These are phyloP conservation scores for Forsythia viridissima DNA, from an alignment of 257 asterid species.

Conservation along the genomic window DNA sequence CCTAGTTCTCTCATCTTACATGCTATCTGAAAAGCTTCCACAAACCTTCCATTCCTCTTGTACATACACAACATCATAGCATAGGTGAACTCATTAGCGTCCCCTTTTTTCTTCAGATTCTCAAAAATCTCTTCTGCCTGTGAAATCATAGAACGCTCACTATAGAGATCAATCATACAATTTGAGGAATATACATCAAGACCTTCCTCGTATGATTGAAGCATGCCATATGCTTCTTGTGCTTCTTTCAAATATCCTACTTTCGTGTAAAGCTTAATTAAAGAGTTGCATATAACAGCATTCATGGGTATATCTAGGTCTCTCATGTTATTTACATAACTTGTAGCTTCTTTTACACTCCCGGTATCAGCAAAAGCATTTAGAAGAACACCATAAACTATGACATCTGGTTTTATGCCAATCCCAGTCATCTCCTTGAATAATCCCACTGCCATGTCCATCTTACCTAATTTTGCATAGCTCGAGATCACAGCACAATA, in stretches of 20 bases:
- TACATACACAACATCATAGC: constrained; percentile 98
- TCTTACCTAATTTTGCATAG: constrained; percentile 58
- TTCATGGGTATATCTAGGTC: constrained; percentile 55
- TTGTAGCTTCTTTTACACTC: constrained; percentile 53
- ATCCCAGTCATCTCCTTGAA: constrained; percentile 61
- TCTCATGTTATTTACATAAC: constrained; percentile 49
- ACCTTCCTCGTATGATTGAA: constrained; percentile 45
- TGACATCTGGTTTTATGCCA: constrained; percentile 65
- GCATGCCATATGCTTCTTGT: constrained; percentile 50
- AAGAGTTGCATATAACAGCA: constrained; percentile 59
- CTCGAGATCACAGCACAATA: constrained; percentile 83
- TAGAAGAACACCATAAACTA: constrained; percentile 77
- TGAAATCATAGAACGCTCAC: constrained; percentile 69
- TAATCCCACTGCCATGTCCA: constrained; percentile 57
- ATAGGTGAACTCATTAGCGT: constrained; percentile 83
- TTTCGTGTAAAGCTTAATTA: constrained; percentile 85
- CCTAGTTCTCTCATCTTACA: constrained; percentile 72
- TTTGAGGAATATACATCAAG: constrained; percentile 76
- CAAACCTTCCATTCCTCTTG: constrained; percentile 69
- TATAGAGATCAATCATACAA: constrained; percentile 92
- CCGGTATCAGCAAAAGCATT: constrained; percentile 85
- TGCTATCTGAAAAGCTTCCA: constrained; percentile 67
- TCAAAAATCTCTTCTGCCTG: constrained; percentile 77
- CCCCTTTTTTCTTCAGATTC: constrained; percentile 48
- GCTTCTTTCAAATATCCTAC: constrained; percentile 86